Evolutionary conservation across 1,284 basidiomycete genomes (phyloP).

Genomic region (Apiotrichum mycotoxinovorans): DNA sequence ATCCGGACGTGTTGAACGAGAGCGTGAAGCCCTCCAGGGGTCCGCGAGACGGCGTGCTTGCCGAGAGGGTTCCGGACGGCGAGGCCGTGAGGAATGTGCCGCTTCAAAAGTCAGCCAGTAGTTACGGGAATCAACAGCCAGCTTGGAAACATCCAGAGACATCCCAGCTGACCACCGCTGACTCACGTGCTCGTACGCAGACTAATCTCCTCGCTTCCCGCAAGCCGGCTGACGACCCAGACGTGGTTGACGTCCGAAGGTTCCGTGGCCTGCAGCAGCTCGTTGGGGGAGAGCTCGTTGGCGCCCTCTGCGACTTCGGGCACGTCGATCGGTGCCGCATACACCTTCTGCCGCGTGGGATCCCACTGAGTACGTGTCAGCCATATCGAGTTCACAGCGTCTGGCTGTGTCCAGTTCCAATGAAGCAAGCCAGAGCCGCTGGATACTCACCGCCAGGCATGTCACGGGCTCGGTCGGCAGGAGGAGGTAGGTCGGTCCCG

Average conservation of each 20-base stretch:
- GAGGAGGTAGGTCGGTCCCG: slow-evolving; percentile 51
- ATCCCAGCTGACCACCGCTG: not conserved
- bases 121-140: too few relatives aligned
- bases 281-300: slow-evolving; percentile 37
- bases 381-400: not conserved
- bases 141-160: too few relatives aligned
- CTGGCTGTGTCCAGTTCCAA: too few relatives aligned
- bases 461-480: slow-evolving; percentile 42
- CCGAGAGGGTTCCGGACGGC: slow-evolving; percentile 43
- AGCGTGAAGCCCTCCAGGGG: slow-evolving; percentile 49
- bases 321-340: slow-evolving; percentile 44
- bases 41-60: slow-evolving; percentile 45
- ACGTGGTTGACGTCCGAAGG: slow-evolving; percentile 54
- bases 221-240: slow-evolving; percentile 54
- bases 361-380: slow-evolving; percentile 37
- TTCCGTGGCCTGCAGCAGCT: slow-evolving; percentile 43
- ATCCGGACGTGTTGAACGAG: slow-evolving; percentile 10
- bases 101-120: slow-evolving; percentile 22
- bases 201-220: slow-evolving; percentile 52
- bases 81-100: slow-evolving; percentile 49
- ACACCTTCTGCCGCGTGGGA: slow-evolving; percentile 39
- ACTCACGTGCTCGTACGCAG: slow-evolving; percentile 48
- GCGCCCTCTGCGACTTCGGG: slow-evolving; percentile 47
- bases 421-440: too few relatives aligned
- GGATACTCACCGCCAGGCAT: slow-evolving; percentile 44